Conservation (phyloP, 495 filamentous ascomycete species). For the Halenospora varia region DNA sequence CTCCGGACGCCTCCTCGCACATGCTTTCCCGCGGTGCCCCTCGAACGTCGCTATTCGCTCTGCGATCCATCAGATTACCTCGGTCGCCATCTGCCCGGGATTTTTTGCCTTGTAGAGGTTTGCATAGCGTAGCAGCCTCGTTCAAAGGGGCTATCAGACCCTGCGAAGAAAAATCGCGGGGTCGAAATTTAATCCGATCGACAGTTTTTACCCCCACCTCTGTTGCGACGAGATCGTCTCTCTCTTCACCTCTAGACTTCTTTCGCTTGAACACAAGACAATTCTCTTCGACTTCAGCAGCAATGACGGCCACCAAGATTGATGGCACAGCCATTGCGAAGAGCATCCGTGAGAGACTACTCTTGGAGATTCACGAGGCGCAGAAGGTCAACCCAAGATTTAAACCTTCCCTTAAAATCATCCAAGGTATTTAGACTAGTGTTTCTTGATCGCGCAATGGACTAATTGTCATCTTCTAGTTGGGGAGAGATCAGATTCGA, state of each 20-base stretch:
- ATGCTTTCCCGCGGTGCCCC: background rate
- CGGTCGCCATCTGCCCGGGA: conserved; percentile 6
- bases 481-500: conserved; percentile 86
- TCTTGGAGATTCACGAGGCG: conserved; percentile 71
- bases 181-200: conserved; percentile 16
- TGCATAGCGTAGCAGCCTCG: conserved; percentile 8
- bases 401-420: conserved; percentile 83
- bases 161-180: conserved; percentile 17
- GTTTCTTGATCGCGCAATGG: conserved; percentile 7
- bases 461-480: conserved; percentile 41
- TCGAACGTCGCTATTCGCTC: background rate
- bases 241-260: conserved; percentile 1
- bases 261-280: background rate
- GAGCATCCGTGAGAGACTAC: conserved; percentile 74
- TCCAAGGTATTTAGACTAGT: conserved; percentile 65
- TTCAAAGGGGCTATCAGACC: conserved; percentile 9
- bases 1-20: background rate
- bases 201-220: conserved; percentile 6
- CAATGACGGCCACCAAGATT: conserved; percentile 86
- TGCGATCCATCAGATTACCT: conserved; percentile 5
- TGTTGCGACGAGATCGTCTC: background rate
- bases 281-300: conserved; percentile 44
- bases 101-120: background rate
- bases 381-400: conserved; percentile 81
- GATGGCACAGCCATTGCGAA: conserved; percentile 95